phyloP scores from a whole-genome alignment of 225 moss, liverwort and hornwort species.

The Climacium dendroides region DNA sequence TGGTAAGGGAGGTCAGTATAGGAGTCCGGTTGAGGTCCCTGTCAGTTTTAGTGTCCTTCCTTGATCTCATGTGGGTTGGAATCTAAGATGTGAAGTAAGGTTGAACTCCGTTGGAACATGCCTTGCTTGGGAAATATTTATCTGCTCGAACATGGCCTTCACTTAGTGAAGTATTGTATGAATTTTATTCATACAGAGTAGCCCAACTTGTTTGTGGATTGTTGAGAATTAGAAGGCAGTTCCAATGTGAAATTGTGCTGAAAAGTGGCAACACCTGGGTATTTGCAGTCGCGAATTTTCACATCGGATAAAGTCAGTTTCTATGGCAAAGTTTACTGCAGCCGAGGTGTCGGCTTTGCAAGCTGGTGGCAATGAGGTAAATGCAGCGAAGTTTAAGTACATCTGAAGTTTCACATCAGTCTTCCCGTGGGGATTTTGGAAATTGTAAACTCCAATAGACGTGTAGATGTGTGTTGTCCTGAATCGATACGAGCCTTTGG shows the following conservation, averaged over 20 bases:
- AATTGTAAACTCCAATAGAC: background rate
- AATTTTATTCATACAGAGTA: background rate
- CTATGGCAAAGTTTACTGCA: constrained; percentile 53
- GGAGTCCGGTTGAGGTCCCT: background rate
- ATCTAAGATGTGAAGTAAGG: background rate
- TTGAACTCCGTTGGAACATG: background rate
- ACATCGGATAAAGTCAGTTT: constrained; percentile 55
- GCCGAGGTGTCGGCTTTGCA: constrained; percentile 46
- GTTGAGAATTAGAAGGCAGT: background rate
- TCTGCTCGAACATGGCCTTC: background rate
- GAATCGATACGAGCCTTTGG: background rate
- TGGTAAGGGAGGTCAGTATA: background rate
- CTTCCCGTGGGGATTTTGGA: background rate
- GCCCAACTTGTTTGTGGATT: background rate
- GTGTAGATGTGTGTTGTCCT: background rate
- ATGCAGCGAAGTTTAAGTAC: background rate
- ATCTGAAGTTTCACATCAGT: background rate
- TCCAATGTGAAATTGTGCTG: background rate
- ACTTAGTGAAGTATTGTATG: background rate
- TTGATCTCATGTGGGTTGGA: background rate
- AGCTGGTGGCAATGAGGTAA: constrained; percentile 59
- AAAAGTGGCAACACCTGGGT: background rate
- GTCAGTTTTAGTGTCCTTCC: background rate
- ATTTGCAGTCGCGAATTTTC: constrained; percentile 52
- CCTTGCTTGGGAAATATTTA: background rate